Evolutionary conservation across 2,329 filamentous ascomycete genomes (phyloP).

Genomic region (Claviceps sorghi): DNA sequence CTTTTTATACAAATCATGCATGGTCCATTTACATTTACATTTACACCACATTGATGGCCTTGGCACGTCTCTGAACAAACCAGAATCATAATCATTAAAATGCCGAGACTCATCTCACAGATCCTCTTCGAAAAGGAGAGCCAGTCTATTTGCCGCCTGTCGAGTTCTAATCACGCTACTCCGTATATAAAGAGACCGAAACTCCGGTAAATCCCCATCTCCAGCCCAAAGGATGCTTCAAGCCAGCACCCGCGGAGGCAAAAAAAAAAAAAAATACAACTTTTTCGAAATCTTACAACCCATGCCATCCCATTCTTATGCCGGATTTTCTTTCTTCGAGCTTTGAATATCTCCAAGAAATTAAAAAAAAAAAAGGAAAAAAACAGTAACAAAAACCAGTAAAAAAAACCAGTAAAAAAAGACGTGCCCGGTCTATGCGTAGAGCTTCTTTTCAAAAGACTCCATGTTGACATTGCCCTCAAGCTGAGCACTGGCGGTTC

Average conservation of each 20-base stretch:
- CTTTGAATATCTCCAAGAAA: no score
- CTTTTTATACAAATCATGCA: neutral
- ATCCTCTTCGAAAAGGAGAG: neutral
- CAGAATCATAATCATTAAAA: constrained; percentile 1
- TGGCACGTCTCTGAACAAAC: neutral
- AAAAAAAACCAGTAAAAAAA: no score
- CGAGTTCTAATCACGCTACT: constrained; percentile 2
- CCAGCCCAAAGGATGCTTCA: neutral
- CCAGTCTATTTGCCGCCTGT: constrained; percentile 2
- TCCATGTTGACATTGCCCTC: constrained; percentile 98
- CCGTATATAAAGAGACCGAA: neutral
- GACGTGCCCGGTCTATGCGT: constrained; percentile 54
- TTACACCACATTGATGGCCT: neutral
- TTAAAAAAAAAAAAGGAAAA: no score
- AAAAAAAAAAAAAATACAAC: neutral
- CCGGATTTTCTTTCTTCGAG: neutral
- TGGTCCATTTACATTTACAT: neutral
- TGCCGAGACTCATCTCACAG: neutral
- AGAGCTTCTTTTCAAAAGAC: constrained; percentile 99
- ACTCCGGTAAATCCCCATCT: constrained; percentile 1
- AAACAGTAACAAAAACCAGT: no score
- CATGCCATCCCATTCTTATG: neutral
- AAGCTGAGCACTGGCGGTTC: constrained; percentile 85
- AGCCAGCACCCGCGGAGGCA: neutral
- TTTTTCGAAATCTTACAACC: neutral